Conservation (phyloP, 345 rosid genomes). For the Hibiscus tridactylites region DNA sequence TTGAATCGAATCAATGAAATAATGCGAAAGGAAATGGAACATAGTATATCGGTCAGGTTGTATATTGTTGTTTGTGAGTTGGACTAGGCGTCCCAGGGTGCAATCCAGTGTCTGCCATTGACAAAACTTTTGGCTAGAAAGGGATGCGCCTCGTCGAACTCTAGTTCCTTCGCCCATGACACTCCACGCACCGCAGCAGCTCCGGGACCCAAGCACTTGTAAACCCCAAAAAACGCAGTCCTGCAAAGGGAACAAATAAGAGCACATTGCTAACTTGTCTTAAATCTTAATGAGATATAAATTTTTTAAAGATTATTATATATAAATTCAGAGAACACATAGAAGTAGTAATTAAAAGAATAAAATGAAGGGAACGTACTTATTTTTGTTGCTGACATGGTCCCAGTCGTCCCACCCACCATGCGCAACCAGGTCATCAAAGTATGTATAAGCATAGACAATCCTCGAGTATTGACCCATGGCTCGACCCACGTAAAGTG, state of each 20-base stretch:
- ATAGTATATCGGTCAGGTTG: not conserved
- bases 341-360: not conserved
- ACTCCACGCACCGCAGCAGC: constrained; percentile 66
- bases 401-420: constrained; percentile 99
- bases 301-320: too few species aligned
- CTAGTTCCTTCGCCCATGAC: constrained; percentile 85
- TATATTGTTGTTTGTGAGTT: not conserved
- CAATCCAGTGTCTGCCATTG: constrained; percentile 92
- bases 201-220: constrained; percentile 85
- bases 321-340: too few species aligned
- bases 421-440: constrained; percentile 74
- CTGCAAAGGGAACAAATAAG: constrained; percentile 20
- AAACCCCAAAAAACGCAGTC: constrained; percentile 87
- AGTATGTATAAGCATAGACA: constrained; percentile 79
- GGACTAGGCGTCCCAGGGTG: constrained; percentile 52
- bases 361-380: constrained; percentile 28
- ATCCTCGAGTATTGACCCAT: constrained; percentile 97
- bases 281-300: too few species aligned
- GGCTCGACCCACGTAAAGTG: constrained; percentile 81
- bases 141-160: constrained; percentile 68
- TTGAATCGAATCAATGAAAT: constrained; percentile 10
- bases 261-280: not conserved
- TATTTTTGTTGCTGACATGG: constrained; percentile 76
- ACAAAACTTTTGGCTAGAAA: constrained; percentile 86
- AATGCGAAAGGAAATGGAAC: not conserved